phyloP scores from a whole-genome alignment of 495 filamentous ascomycete genomes.

The Astrocystis sublimbata region DNA sequence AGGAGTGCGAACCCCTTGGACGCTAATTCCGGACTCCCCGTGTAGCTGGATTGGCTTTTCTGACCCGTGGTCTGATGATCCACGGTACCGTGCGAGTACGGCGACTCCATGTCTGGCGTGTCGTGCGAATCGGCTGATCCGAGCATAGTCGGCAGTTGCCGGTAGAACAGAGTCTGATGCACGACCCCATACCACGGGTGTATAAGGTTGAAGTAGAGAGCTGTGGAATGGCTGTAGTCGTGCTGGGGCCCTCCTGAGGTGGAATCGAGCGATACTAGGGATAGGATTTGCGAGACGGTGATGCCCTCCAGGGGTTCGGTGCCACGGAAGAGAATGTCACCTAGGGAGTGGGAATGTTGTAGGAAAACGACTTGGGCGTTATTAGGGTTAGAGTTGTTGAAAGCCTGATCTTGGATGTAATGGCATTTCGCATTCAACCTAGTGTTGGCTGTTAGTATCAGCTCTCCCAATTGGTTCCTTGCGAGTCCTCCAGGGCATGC shows the following conservation, averaged over 20 bases:
- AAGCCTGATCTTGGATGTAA: constrained; percentile 29
- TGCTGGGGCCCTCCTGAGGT: constrained; percentile 18
- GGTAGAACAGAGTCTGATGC: constrained; percentile 32
- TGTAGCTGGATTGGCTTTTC: constrained; percentile 1
- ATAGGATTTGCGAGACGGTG: constrained; percentile 29
- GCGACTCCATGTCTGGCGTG: constrained; percentile 17
- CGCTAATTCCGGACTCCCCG: constrained; percentile 11
- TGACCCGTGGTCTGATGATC: constrained; percentile 13
- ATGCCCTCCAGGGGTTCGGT: constrained; percentile 33
- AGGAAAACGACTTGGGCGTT: constrained; percentile 29
- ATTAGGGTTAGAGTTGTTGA: constrained; percentile 19
- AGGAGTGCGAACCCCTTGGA: constrained; percentile 32
- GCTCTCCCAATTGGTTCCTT: background rate
- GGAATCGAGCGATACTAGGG: constrained; percentile 25
- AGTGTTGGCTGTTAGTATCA: constrained; percentile 16
- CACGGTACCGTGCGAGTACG: constrained; percentile 12
- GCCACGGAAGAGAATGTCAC: constrained; percentile 28
- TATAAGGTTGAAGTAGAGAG: constrained; percentile 29
- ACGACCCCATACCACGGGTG: constrained; percentile 34
- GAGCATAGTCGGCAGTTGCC: constrained; percentile 20
- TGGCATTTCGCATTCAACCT: constrained; percentile 36
- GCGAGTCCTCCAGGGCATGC: background rate
- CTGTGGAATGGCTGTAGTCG: constrained; percentile 27
- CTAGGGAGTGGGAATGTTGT: constrained; percentile 27
- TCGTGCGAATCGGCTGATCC: constrained; percentile 17